A percentile compares a stretch with the other conserved stretches of the same genome.
phyloP scores from a whole-genome alignment of 208 protist species.

The Giardia duodenalis region DNA sequence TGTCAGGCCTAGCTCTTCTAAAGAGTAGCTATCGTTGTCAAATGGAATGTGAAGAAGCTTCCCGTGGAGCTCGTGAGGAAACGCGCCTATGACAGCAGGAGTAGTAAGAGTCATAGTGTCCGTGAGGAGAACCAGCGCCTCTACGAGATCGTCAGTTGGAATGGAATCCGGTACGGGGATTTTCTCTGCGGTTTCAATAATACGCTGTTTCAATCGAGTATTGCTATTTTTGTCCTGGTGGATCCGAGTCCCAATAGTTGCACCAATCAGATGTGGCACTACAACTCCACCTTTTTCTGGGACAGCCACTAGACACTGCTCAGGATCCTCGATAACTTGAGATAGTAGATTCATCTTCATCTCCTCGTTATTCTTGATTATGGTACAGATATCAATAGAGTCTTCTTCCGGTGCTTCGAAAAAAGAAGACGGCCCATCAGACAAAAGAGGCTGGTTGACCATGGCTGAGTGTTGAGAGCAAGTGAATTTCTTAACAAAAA shows the following conservation, averaged over 20 bases:
- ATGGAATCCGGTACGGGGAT: too few species aligned
- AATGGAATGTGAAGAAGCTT: background rate
- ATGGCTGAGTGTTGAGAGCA: background rate
- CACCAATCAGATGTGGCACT: background rate
- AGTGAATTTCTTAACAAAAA: constrained; percentile 12
- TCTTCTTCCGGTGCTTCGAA: background rate
- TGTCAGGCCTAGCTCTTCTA: background rate
- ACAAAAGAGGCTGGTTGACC: background rate
- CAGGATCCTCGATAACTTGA: background rate
- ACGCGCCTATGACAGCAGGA: background rate
- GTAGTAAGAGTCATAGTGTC: background rate
- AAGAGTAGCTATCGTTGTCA: background rate
- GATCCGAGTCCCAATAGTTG: background rate
- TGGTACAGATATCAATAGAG: background rate
- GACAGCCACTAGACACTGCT: background rate
- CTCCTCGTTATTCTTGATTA: background rate
- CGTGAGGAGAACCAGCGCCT: background rate
- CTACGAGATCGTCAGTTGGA: background rate
- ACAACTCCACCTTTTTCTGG: background rate
- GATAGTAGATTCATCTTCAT: background rate
- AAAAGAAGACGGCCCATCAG: background rate
- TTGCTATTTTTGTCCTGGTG: background rate
- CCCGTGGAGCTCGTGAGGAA: background rate
- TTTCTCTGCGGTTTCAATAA: background rate
- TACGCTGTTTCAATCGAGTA: background rate